Base-by-base conservation (phyloP, 805 yeast species). In the Lipomyces orientalis region DNA sequence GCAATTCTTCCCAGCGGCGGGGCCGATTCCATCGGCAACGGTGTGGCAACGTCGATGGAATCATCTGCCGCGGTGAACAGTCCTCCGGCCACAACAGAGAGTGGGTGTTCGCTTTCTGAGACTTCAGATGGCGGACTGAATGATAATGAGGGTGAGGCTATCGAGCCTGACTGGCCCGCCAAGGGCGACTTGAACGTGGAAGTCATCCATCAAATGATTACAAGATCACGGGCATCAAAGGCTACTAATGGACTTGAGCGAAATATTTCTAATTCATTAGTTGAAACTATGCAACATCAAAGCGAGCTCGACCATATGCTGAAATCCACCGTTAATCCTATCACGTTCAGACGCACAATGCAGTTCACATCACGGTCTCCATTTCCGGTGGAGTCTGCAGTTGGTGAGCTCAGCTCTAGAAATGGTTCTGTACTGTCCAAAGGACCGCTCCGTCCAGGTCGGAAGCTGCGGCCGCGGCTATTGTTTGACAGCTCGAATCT, bases 351-450 rank as follows among this genome's bases (percentile, higher is more conserved):
- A 9, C 60, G 66, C 9, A 34, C 29, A 2, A 33, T 46, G 12
- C 51, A 55, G 34, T 66, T 66, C 35, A 51, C 70, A 7, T 51
- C 67, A 4, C 64, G 70, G 10, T 63, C 70, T 19, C 70, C 67
- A 7, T 64, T 66, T 37, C 68, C 68, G 7, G 49, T 43, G n/a
- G 49, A 43, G 8, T 43, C 49, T 16, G 49, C 22, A 19, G n/a
- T 3, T 6, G 10, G 49, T 43, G 49, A 43, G 2, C 6, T 9
- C 5, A 51, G 16, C 46, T 22, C 25, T 22, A 31, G 43, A 16
- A 22, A 37, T 9, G 43, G 8, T 4, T 19, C 16, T 10, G 22
- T 35, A 14, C 5, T 58, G 6, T 5, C 61, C 29, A 46, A n/a
- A 22, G 19, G n/a, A 25, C 35, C 19, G 6, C 12, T 35, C 34